Evolutionary conservation across 2,329 filamentous ascomycete genomes (phyloP), one percentile per base, ranked within the genome.

Genomic region (Aspergillus brasiliensis): DNA sequence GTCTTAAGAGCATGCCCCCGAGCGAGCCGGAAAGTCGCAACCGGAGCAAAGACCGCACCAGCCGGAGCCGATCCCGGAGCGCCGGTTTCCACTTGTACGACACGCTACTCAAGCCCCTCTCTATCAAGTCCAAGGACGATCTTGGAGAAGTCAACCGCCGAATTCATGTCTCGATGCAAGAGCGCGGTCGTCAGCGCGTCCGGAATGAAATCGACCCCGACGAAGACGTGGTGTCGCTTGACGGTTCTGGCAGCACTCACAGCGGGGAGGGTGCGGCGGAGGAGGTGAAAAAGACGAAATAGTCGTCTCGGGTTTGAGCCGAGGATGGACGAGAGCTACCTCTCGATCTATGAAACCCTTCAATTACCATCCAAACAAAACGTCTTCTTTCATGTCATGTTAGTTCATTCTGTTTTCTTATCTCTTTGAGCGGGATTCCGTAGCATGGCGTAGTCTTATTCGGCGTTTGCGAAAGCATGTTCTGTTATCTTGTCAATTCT

Each of bases 1-100:
- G 49, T 6, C 57, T 69, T 31, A 69, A 69, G 62, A 67, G 65
- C 28, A 69, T 69, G 63, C 67, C 63, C 3, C 63, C 66, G 1
- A 60, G 54, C 25, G 54, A 52, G 11, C 54, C 58, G 8, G 54
- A 57, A 31, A 65, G 63, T 31, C 63, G 63, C 48, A 57, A 57
- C 47, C 28, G 38, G 28, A 65, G 62, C 46, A 55, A 54, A 46
- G 64, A 58, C 37, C 58, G 63, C 23, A 59, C 58, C 59, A 59
- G 61, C 31, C 61, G 63, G 34, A 62, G 63, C 23, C 60, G 62
- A 27, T 62, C 59, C 44, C 55, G 56, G 11, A 59, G 62, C 31
- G 44, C 52, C 25, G 53, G 62, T 19, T 59, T 60, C 61, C 38
- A 28, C 56, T 51, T 31, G 38, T 60, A 25, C 37, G 59, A 51